A percentile compares a stretch with the other conserved stretches of the same genome.
Evolutionary conservation across 2,329 filamentous ascomycete genomes (phyloP).

Genomic region (Biscogniauxia sp.): DNA sequence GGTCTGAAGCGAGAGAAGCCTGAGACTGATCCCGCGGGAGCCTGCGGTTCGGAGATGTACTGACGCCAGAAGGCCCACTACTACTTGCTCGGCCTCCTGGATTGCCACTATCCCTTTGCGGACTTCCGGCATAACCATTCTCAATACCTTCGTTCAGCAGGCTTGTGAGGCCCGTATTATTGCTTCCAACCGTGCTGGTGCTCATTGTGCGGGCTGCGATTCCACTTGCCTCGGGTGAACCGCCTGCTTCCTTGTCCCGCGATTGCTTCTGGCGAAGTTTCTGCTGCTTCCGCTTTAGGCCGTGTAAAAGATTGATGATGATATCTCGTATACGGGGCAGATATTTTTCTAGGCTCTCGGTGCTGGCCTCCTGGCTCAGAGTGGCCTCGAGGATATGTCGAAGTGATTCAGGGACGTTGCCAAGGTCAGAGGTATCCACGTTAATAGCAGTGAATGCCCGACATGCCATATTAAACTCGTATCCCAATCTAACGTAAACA

Average conservation of each 20-base stretch:
- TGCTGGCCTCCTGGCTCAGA: conserved; percentile 91
- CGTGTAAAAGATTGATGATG: conserved; percentile 95
- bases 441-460: conserved; percentile 95
- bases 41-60: conserved; percentile 48
- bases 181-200: conserved; percentile 57
- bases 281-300: conserved; percentile 95
- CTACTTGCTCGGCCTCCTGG: conserved; percentile 21
- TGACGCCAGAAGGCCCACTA: conserved; percentile 25
- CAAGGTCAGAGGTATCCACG: conserved; percentile 89
- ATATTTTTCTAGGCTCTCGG: conserved; percentile 90
- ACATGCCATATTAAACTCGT: conserved; percentile 99
- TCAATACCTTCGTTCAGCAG: conserved; percentile 60
- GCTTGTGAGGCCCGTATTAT: conserved; percentile 55
- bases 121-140: conserved; percentile 46
- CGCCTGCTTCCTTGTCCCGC: conserved; percentile 51
- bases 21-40: conserved; percentile 53
- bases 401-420: conserved; percentile 89
- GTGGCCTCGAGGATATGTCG: conserved; percentile 92
- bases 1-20: conserved; percentile 52
- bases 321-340: conserved; percentile 94
- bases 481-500: conserved; percentile 94
- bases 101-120: conserved; percentile 34
- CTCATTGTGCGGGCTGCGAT: conserved; percentile 54
- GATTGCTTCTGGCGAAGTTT: conserved; percentile 67
- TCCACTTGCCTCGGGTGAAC: conserved; percentile 33